Evolutionary conservation across 306 rosid species (phyloP), one percentile per base, ranked within the genome.

Genomic region (Quillaja saponaria): DNA sequence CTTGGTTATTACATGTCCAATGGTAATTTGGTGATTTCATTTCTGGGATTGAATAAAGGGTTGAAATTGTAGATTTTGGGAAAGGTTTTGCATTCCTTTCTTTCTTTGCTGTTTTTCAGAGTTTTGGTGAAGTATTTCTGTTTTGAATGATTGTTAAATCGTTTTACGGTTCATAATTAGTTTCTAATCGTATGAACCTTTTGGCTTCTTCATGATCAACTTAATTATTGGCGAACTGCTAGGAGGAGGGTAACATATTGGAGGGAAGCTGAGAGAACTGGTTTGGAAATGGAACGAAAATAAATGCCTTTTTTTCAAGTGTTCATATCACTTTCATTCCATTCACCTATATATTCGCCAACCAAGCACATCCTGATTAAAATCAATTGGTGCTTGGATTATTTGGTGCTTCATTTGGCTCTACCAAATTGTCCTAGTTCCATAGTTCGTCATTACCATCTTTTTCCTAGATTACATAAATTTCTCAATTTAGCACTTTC

Each of bases 1-100:
- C 66, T 73, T 63, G 13, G 58, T 35, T 50, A 16, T 55, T 37
- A 16, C 48, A 18, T 44, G n/a, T 34, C 41, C 1, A 60, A n/a
- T 67, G 28, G 6, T 62, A 21, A 17, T 15, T 66, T 25, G 34
- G 44, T 66, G 63, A 47, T 59, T 72, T 6, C 42, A 3, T 55
- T 1, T 44, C 16, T 16, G 11, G 25, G 62, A 28, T 68, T 67
- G 49, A 61, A 74, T 58, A 15, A 37, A 49, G 63, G 40, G 33
- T 42, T 10, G 50, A 66, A 74, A 49, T 68, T 71, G 58, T n/a
- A n/a, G n/a, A 45, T 49, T 1, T 41, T 51, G n/a, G 41, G 25
- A 13, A 34, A 58, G 58, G 47, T 67, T 67, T 7, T 17, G 14
- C 20, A 3, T 55, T 45, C 42, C 16, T 45, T 52, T 76, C 38